Evolutionary conservation across 192 early-diverging fungal species (phyloP).

Genomic region (Thoreauomyces humboldtii): DNA sequence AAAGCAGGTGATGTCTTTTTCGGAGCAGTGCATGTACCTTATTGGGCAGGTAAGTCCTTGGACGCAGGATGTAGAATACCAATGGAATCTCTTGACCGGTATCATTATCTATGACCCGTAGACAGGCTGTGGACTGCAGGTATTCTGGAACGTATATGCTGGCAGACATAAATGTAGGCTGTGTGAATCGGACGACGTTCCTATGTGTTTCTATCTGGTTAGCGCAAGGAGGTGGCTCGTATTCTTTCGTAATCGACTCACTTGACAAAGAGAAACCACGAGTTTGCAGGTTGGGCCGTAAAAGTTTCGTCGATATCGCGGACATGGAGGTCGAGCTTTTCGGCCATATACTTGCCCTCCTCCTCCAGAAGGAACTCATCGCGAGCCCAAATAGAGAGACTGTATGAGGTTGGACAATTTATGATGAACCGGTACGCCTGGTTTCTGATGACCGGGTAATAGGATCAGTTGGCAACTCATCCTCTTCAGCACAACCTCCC

Average conservation of each 20-base stretch:
- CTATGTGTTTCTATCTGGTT: too few relatives aligned
- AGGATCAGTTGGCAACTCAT: too few relatives aligned
- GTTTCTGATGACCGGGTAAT: too few relatives aligned
- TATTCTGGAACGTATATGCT: constrained; percentile 48
- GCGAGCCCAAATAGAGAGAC: constrained; percentile 44
- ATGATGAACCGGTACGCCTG: constrained; percentile 42
- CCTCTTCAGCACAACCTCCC: not conserved
- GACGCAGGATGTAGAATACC: constrained; percentile 38
- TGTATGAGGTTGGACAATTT: constrained; percentile 44
- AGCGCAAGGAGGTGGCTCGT: too few relatives aligned
- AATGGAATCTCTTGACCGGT: constrained; percentile 39
- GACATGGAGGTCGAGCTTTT: constrained; percentile 38
- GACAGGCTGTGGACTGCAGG: constrained; percentile 31
- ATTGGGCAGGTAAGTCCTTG: constrained; percentile 37
- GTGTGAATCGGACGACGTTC: constrained; percentile 34
- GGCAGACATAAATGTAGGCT: constrained; percentile 39
- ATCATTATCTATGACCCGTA: constrained; percentile 50
- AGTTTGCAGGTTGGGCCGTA: constrained; percentile 39
- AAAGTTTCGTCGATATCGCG: constrained; percentile 52
- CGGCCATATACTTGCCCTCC: constrained; percentile 48
- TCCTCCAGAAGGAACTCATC: constrained; percentile 53
- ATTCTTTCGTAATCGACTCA: constrained; percentile 24
- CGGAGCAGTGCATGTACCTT: too few relatives aligned
- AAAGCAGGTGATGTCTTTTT: not conserved
- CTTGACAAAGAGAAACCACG: constrained; percentile 55